Evolutionary conservation across 2,329 filamentous ascomycete species (phyloP).

Genomic region (Periglandula ipomoeae): DNA sequence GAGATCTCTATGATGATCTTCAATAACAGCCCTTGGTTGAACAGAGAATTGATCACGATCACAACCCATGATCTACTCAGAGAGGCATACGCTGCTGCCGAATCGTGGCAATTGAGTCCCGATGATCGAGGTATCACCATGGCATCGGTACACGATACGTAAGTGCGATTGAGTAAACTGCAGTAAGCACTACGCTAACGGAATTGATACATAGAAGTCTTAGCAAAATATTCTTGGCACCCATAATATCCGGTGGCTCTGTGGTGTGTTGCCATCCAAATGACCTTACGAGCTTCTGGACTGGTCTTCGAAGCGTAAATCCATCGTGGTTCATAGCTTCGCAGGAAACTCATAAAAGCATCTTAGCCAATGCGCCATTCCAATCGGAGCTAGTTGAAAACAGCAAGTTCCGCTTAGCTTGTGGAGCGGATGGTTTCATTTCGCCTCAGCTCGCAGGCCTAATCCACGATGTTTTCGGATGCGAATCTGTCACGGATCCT

Average conservation of each 20-base stretch:
- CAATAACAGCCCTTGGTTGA: constrained; percentile 5
- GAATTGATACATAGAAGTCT: neutral
- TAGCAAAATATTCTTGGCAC: neutral
- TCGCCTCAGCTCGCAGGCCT: constrained; percentile 2
- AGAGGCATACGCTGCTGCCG: constrained; percentile 1
- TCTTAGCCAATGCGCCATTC: neutral
- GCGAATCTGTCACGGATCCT: constrained; percentile 1
- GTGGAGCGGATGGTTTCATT: neutral
- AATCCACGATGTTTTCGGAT: constrained; percentile 5
- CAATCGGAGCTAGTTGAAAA: neutral
- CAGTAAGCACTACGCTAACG: neutral
- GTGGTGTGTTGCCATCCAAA: neutral
- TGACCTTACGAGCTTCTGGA: neutral
- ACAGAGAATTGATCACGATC: constrained; percentile 1
- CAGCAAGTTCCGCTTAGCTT: neutral
- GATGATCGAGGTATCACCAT: constrained; percentile 6
- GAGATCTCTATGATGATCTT: constrained; percentile 3
- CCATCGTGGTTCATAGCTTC: constrained; percentile 1
- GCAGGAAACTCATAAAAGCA: neutral
- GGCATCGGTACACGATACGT: constrained; percentile 6
- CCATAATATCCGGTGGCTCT: neutral
- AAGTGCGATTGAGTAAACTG: neutral
- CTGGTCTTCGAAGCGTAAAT: neutral
- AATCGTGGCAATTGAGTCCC: constrained; percentile 2
- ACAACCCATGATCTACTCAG: constrained; percentile 3